Evolutionary conservation across 1,284 basidiomycete genomes (phyloP), one percentile per base, ranked within the genome.

Genomic region (Heterobasidion irregulare): DNA sequence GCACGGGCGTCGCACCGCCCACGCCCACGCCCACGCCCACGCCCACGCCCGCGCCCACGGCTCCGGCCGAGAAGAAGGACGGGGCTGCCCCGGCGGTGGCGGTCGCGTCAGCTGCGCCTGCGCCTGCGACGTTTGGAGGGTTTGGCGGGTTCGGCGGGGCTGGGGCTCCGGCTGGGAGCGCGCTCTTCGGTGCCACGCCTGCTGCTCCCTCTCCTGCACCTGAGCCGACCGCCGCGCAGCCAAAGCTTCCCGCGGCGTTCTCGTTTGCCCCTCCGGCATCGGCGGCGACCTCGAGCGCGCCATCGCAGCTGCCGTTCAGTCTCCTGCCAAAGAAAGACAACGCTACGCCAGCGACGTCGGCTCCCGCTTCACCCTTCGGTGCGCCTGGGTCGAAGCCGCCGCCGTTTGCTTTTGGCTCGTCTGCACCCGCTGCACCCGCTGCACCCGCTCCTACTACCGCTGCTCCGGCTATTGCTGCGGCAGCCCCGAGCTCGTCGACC

Each of bases 161-260:
- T 7, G 33, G 49, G 6, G 19, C 41, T 36, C 8, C 51, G 35
- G 19, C 35, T n/a, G 49, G 49, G 15, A 52, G 45, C 2, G 73
- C 72, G 55, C 62, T 68, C 12, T 72, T 72, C 41, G 64, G 51
- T 10, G 36, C 62, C 47, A 44, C 65, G 8, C 12, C 59, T 6
- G 46, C 64, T 10, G 19, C 50, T 8, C 12, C 50, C 0, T 55
- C 63, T 13, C 49, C 60, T 43, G 52, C 58, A 5, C 34, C 58
- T 10, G 56, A 50, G 18, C 33, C 55, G 9, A 18, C 10, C 18
- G 46, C 12, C 10, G 12, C 46, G n/a, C 10, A 13, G 16, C n/a
- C 38, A 10, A n/a, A 10, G 10, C 3, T 3, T 6, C 38, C 38
- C 38, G 38, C 26, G 36, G 49, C 32, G 15, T 50, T 50, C 35